These are phyloP conservation scores for Datura wrightii DNA, from an alignment of 257 asterid genomes.

Conservation along the genomic window DNA sequence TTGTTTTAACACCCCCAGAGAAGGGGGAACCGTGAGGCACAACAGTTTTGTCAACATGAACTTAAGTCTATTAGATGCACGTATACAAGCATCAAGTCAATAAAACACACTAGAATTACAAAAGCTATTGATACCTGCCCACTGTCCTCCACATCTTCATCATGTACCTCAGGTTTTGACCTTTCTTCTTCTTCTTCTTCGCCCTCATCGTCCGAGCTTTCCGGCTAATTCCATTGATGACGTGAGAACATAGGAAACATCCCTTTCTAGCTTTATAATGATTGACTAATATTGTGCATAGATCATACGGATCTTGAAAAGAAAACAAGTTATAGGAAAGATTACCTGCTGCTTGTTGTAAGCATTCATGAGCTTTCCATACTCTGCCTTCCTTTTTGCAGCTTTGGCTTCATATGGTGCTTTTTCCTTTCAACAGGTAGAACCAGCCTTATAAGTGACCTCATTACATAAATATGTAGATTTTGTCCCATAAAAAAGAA, in stretches of 20 bases:
- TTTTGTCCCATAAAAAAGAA: neutral
- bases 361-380: conserved; percentile 77
- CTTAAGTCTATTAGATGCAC: neutral
- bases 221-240: conserved; percentile 52
- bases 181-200: conserved; percentile 77
- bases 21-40: neutral
- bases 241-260: neutral
- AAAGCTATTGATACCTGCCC: conserved; percentile 54
- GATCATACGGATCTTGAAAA: neutral
- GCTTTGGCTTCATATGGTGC: conserved; percentile 98
- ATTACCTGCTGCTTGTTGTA: conserved; percentile 86
- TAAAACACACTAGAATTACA: neutral
- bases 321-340: neutral
- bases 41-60: neutral
- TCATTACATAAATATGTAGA: conserved; percentile 1
- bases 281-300: neutral
- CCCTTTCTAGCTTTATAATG: neutral
- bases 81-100: neutral
- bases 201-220: conserved; percentile 82
- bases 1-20: neutral
- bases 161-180: conserved; percentile 74
- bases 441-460: neutral
- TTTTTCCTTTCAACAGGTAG: conserved; percentile 66
- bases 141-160: conserved; percentile 61
- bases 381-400: conserved; percentile 78